Conservation (phyloP, 768 basidiomycete species). For the Phanerochaete sordida region DNA sequence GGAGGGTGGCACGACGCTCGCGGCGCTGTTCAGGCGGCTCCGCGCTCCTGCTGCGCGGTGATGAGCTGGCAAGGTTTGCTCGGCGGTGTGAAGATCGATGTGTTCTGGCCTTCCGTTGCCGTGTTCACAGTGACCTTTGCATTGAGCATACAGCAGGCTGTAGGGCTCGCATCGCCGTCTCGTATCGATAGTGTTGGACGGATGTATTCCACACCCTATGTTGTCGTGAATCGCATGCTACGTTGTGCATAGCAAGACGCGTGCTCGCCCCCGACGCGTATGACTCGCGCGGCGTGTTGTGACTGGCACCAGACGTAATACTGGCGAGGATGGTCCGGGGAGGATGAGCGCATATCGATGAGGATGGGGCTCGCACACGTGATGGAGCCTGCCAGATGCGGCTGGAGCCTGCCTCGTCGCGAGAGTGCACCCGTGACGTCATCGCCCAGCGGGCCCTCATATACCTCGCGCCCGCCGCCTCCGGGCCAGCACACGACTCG, state of each 20-base stretch:
- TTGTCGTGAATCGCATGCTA: too few species aligned
- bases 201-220: too few species aligned
- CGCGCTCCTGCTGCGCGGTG: slow-evolving; percentile 43
- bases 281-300: background rate
- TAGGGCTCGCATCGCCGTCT: background rate
- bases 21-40: slow-evolving; percentile 62
- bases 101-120: too few species aligned
- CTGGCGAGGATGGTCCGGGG: background rate
- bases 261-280: too few species aligned
- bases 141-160: background rate
- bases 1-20: slow-evolving; percentile 67
- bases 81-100: too few species aligned
- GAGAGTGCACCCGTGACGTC: slow-evolving; percentile 1
- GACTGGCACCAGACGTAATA: background rate
- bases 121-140: too few species aligned
- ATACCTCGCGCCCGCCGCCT: background rate
- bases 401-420: background rate
- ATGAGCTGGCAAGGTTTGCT: background rate
- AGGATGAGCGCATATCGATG: background rate
- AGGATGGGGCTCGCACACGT: background rate
- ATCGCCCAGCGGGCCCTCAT: background rate
- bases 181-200: too few species aligned
- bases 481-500: background rate
- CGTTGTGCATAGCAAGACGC: too few species aligned
- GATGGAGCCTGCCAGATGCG: background rate